Conservation (phyloP, 1,139 yeast species). For the Kodamaea fungicola region DNA sequence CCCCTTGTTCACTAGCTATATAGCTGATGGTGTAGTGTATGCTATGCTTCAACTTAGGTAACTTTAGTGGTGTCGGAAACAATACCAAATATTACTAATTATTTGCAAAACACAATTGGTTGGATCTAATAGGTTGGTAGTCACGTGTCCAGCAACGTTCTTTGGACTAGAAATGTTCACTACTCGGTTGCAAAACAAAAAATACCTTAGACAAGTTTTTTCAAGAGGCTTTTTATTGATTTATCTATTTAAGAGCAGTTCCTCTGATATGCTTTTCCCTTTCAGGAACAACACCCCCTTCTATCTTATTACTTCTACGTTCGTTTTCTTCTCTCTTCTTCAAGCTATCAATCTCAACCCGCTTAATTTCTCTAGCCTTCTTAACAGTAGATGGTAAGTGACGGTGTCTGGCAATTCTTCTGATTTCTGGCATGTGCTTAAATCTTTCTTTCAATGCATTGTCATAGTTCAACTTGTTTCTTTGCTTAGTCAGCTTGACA, state of each 20-base stretch:
- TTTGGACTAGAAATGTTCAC: too few relatives aligned
- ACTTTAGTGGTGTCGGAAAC: too few relatives aligned
- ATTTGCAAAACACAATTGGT: too few relatives aligned
- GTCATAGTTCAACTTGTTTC: constrained; percentile 84
- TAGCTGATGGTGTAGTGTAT: too few relatives aligned
- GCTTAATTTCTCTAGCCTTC: constrained; percentile 84
- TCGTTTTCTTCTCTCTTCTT: constrained; percentile 81
- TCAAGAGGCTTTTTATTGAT: neutral
- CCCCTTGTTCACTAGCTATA: too few relatives aligned
- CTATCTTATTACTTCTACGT: constrained; percentile 72
- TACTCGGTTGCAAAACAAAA: too few relatives aligned
- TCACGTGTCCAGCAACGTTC: too few relatives aligned
- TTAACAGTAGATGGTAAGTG: constrained; percentile 85
- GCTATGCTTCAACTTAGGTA: too few relatives aligned
- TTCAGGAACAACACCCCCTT: constrained; percentile 63
- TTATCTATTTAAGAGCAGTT: constrained; percentile 56
- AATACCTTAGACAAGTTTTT: neutral
- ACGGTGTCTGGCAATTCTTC: constrained; percentile 85
- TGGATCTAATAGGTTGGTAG: too few relatives aligned
- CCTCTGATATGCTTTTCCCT: constrained; percentile 85
- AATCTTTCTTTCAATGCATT: constrained; percentile 87
- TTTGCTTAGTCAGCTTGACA: constrained; percentile 75
- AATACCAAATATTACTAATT: too few relatives aligned
- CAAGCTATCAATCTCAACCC: constrained; percentile 65
- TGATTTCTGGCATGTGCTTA: constrained; percentile 95